These are phyloP conservation scores for Hymenoscyphus albidus DNA, from an alignment of 2,329 filamentous ascomycete genomes.

Conservation along the genomic window DNA sequence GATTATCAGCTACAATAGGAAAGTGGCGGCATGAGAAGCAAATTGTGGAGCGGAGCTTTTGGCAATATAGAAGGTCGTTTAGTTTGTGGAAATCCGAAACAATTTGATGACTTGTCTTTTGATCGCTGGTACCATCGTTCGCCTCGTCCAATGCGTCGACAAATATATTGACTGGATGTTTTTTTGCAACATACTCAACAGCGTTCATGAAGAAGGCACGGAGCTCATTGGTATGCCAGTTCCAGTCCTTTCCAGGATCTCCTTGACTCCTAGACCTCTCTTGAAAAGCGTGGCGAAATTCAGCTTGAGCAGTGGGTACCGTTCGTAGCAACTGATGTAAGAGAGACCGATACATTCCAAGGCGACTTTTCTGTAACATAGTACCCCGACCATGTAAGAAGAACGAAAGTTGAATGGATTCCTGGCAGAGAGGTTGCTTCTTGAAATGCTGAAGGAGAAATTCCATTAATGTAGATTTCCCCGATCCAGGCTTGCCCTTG, in stretches of 20 bases:
- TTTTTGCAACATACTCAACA: constrained; percentile 1
- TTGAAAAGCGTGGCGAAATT: neutral
- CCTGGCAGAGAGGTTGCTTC: neutral
- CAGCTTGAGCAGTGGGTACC: neutral
- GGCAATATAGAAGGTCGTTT: neutral
- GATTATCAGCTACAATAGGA: constrained; percentile 10
- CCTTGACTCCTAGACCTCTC: constrained; percentile 8
- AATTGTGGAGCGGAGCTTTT: constrained; percentile 11
- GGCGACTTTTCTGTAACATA: constrained; percentile 33
- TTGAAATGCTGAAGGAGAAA: constrained; percentile 34
- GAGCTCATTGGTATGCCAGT: constrained; percentile 18
- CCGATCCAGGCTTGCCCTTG: constrained; percentile 40
- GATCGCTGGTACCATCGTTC: neutral
- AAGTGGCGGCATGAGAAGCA: constrained; percentile 24
- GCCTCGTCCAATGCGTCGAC: constrained; percentile 30
- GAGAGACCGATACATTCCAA: constrained; percentile 38
- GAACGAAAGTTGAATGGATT: constrained; percentile 32
- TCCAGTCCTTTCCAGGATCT: constrained; percentile 10
- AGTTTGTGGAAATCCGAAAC: constrained; percentile 11
- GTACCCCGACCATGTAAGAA: constrained; percentile 38
- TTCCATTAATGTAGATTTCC: constrained; percentile 40
- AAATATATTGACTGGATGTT: constrained; percentile 19
- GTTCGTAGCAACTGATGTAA: constrained; percentile 29
- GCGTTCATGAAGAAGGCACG: constrained; percentile 5
- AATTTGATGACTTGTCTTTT: constrained; percentile 6